Conservation (phyloP, 2,329 filamentous ascomycete genomes). For the Neofusicoccum umdonicola region DNA sequence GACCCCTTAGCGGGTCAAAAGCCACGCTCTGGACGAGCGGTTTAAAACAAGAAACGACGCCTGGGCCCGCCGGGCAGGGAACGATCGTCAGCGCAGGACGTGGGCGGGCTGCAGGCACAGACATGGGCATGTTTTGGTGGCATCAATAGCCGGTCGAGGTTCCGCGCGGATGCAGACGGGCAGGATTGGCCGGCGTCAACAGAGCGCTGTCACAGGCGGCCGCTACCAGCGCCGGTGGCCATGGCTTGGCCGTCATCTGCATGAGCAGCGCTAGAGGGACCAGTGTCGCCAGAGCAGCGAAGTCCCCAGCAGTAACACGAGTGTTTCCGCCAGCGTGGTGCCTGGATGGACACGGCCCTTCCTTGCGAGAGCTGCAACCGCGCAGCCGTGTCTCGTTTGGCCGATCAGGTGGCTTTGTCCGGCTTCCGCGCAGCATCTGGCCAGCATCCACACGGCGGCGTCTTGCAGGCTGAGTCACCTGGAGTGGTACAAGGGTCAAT, state of each 20-base stretch:
- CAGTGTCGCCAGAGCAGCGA: not conserved
- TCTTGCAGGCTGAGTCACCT: not conserved
- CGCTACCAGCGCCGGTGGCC: not conserved
- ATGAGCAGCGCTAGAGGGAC: not conserved
- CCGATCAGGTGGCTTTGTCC: constrained; percentile 1
- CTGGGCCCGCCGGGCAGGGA: not conserved
- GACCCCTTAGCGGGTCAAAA: not conserved
- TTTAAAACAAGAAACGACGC: not conserved
- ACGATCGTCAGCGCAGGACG: not conserved
- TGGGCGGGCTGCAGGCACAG: not conserved
- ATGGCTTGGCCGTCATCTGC: not conserved
- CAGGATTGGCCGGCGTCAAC: not conserved
- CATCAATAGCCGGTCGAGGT: not conserved
- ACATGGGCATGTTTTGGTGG: not conserved
- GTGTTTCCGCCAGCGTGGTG: not conserved
- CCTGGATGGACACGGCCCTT: not conserved
- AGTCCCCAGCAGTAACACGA: not conserved
- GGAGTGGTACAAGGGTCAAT: constrained; percentile 4
- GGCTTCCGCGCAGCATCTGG: not conserved
- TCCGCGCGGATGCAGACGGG: not conserved
- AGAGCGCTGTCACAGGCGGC: not conserved
- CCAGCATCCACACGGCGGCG: too few relatives aligned
- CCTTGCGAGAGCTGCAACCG: not conserved
- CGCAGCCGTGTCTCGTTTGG: not conserved
- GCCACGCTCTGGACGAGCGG: not conserved